Percentiles rank a stretch among this genome's conserved stretches.
phyloP scores from a whole-genome alignment of 2,329 filamentous ascomycete species.

The Xylaria hypoxylon region DNA sequence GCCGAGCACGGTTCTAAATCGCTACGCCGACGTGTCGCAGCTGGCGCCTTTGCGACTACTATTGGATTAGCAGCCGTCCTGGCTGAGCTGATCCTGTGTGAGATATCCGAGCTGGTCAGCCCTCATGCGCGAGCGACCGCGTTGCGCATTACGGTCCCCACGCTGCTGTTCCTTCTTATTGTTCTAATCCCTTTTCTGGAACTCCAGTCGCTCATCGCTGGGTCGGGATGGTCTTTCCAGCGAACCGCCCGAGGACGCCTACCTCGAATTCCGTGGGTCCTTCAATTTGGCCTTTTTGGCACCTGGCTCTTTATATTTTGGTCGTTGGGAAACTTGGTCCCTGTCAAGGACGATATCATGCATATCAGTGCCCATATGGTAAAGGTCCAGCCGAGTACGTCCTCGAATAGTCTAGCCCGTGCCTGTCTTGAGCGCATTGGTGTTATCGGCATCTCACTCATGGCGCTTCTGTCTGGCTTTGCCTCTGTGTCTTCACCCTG shows the following conservation, averaged over 20 bases:
- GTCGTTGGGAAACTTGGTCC: constrained; percentile 75
- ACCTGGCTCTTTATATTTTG: constrained; percentile 81
- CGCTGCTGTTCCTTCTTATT: constrained; percentile 77
- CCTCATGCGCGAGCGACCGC: constrained; percentile 74
- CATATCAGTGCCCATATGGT: constrained; percentile 54
- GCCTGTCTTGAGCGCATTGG: constrained; percentile 77
- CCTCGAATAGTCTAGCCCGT: constrained; percentile 57
- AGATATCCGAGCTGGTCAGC: constrained; percentile 82
- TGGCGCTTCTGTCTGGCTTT: constrained; percentile 90
- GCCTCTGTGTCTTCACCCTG: constrained; percentile 89
- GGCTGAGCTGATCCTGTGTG: constrained; percentile 83
- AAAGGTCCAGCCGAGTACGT: constrained; percentile 56
- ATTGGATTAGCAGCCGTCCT: constrained; percentile 82
- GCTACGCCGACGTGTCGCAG: constrained; percentile 64
- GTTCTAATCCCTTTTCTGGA: constrained; percentile 83
- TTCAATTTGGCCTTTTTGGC: constrained; percentile 72
- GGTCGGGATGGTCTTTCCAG: constrained; percentile 72
- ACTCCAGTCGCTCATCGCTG: constrained; percentile 72
- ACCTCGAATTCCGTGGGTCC: constrained; percentile 71
- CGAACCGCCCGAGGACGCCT: constrained; percentile 66
- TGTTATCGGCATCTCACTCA: constrained; percentile 85
- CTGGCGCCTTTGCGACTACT: constrained; percentile 78
- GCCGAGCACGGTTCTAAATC: constrained; percentile 68
- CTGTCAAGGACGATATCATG: constrained; percentile 58
- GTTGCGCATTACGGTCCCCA: constrained; percentile 75